Percentiles rank a stretch among this genome's conserved stretches.
Conservation (phyloP, 2,329 filamentous ascomycete genomes). For the Rhytidhysteron rufulum region DNA sequence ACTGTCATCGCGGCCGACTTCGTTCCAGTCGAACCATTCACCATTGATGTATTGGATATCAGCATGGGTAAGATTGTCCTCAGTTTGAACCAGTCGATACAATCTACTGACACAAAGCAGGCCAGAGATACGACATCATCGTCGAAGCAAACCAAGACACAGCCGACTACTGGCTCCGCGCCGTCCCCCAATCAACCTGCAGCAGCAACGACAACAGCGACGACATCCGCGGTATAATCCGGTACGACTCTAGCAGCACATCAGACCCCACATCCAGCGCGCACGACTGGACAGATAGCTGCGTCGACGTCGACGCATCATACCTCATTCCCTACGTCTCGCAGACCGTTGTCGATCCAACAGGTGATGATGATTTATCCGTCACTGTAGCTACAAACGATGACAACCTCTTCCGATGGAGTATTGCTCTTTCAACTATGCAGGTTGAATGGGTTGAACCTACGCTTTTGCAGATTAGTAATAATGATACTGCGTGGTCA, state of each 20-base stretch:
- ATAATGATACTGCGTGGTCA: slow-evolving; percentile 17
- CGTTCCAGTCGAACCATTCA: slow-evolving; percentile 36
- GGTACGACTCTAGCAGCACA: slow-evolving; percentile 27
- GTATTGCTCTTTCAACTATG: slow-evolving; percentile 41
- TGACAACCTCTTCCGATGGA: slow-evolving; percentile 18
- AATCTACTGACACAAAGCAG: slow-evolving; percentile 5
- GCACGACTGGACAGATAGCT: slow-evolving; percentile 24
- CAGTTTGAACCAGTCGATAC: background rate
- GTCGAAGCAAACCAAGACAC: slow-evolving; percentile 18
- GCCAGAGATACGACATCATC: slow-evolving; percentile 28
- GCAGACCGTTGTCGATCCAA: slow-evolving; percentile 11
- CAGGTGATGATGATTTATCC: slow-evolving; percentile 8
- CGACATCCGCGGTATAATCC: slow-evolving; percentile 35
- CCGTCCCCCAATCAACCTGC: slow-evolving; percentile 15
- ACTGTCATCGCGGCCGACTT: slow-evolving; percentile 37
- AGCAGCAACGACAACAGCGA: slow-evolving; percentile 14
- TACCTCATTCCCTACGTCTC: slow-evolving; percentile 18
- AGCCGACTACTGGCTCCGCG: slow-evolving; percentile 22
- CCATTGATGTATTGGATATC: slow-evolving; percentile 24
- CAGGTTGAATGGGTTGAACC: slow-evolving; percentile 45
- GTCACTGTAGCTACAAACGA: slow-evolving; percentile 12
- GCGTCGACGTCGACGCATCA: slow-evolving; percentile 28
- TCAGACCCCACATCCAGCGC: slow-evolving; percentile 26
- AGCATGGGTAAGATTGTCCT: slow-evolving; percentile 11
- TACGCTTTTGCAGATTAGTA: slow-evolving; percentile 35